A percentile compares a stretch with the other conserved stretches of the same genome.
Conservation (phyloP, 371 early-diverging fungal species). For the Paramicrosporidium saccamoebae region DNA sequence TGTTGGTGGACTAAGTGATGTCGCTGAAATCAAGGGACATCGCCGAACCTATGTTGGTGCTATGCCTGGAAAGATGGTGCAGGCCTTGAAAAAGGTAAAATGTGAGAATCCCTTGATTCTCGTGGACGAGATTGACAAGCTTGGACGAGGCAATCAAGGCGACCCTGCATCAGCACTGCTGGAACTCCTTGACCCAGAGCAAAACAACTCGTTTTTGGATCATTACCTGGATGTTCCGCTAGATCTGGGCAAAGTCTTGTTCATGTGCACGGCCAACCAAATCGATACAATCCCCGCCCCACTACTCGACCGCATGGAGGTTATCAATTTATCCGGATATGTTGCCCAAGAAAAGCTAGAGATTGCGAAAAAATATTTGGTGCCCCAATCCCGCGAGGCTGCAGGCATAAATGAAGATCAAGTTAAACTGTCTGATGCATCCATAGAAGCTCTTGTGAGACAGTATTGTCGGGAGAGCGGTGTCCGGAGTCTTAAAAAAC, state of each 20-base stretch:
- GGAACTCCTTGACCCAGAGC: constrained; percentile 84
- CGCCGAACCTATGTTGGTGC: constrained; percentile 92
- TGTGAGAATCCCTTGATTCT: constrained; percentile 82
- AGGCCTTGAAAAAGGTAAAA: constrained; percentile 83
- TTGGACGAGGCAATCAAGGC: constrained; percentile 81
- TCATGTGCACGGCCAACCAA: constrained; percentile 88
- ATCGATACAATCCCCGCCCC: constrained; percentile 84
- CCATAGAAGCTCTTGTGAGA: constrained; percentile 45
- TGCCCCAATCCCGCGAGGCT: constrained; percentile 36
- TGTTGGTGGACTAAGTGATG: constrained; percentile 84
- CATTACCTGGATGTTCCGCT: constrained; percentile 93
- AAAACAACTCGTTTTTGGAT: constrained; percentile 76
- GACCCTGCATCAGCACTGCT: constrained; percentile 83
- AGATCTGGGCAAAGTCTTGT: constrained; percentile 74
- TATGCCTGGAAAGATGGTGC: constrained; percentile 95
- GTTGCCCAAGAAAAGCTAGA: constrained; percentile 81
- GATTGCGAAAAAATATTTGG: constrained; percentile 63
- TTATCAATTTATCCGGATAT: constrained; percentile 76
- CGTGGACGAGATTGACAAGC: constrained; percentile 90
- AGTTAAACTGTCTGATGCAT: constrained; percentile 26
- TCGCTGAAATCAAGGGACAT: constrained; percentile 93
- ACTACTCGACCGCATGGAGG: constrained; percentile 85
- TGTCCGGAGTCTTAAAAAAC: constrained; percentile 82
- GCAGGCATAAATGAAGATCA: constrained; percentile 37
- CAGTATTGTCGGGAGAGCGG: constrained; percentile 85